Conservation (phyloP, 805 yeast species). For the Teunomyces kruisii region DNA sequence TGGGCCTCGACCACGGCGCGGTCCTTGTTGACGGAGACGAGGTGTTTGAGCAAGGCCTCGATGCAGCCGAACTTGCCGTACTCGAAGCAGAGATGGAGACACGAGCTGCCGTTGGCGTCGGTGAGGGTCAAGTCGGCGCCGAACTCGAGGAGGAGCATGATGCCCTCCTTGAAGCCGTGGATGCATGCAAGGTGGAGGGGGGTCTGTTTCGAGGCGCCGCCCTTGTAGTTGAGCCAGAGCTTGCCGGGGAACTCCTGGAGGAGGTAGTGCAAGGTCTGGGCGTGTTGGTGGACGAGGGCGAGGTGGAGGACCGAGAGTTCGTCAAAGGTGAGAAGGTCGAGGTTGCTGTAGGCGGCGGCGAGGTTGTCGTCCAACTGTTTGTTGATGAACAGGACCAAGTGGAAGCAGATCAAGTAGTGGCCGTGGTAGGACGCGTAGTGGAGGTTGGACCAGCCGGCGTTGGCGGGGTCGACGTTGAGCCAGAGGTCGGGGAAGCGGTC, state of each 20-base stretch:
- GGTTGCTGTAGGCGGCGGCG: slow-evolving; percentile 12
- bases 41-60: slow-evolving; percentile 20
- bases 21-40: slow-evolving; percentile 9
- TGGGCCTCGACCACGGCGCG: slow-evolving; percentile 29
- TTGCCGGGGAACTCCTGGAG: slow-evolving; percentile 48
- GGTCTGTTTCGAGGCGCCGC: slow-evolving; percentile 47
- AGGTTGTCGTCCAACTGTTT: slow-evolving; percentile 20
- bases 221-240: slow-evolving; percentile 55
- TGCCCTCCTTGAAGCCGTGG: slow-evolving; percentile 60
- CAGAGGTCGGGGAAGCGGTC: slow-evolving; percentile 66
- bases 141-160: slow-evolving; percentile 62
- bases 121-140: slow-evolving; percentile 52
- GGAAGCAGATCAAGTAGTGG: slow-evolving; percentile 63
- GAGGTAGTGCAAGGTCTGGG: slow-evolving; percentile 70
- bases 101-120: slow-evolving; percentile 36
- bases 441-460: slow-evolving; percentile 78
- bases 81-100: slow-evolving; percentile 50
- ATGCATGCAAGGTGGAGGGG: slow-evolving; percentile 70
- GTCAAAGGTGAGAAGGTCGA: slow-evolving; percentile 49
- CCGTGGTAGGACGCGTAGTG: slow-evolving; percentile 82
- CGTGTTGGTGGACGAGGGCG: slow-evolving; percentile 57
- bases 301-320: slow-evolving; percentile 69
- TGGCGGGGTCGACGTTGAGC: slow-evolving; percentile 60
- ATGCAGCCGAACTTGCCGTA: slow-evolving; percentile 60
- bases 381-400: slow-evolving; percentile 47